Evolutionary conservation across 257 asterid genomes (phyloP).

Genomic region (Nicotiana benthamiana): DNA sequence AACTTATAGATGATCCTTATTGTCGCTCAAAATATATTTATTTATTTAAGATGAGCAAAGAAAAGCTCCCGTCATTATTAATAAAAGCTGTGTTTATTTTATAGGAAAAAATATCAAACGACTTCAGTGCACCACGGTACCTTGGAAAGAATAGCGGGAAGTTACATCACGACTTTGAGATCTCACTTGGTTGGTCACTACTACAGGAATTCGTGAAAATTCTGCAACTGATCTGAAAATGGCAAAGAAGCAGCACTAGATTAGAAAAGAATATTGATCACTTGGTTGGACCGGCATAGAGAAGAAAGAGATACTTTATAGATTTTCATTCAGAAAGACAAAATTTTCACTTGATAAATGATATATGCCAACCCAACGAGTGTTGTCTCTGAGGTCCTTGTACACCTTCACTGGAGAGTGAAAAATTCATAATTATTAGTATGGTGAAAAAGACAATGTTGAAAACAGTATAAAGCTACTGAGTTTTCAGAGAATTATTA

Average conservation of each 20-base stretch:
- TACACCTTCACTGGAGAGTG: conserved; percentile 34
- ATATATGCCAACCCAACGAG: conserved; percentile 72
- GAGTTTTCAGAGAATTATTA: background rate
- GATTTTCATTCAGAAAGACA: background rate
- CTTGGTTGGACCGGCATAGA: background rate
- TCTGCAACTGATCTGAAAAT: conserved; percentile 69
- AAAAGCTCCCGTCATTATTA: background rate
- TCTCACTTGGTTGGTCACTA: conserved; percentile 86
- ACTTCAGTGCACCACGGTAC: conserved; percentile 19
- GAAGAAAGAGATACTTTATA: background rate
- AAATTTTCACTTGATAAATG: conserved; percentile 64
- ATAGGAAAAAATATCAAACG: background rate
- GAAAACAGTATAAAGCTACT: background rate
- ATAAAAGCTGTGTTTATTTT: background rate
- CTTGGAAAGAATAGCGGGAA: conserved; percentile 62
- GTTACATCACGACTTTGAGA: conserved; percentile 54
- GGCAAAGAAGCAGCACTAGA: conserved; percentile 3
- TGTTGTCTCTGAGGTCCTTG: conserved; percentile 45
- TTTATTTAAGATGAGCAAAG: background rate
- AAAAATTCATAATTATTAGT: background rate
- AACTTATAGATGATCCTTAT: background rate
- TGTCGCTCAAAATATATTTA: background rate
- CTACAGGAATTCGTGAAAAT: conserved; percentile 70
- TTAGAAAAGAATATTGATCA: conserved; percentile 6
- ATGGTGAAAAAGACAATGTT: background rate